Base-by-base conservation (phyloP, 139 green algal genomes). In the Chlamydomonas sphaeroides region DNA sequence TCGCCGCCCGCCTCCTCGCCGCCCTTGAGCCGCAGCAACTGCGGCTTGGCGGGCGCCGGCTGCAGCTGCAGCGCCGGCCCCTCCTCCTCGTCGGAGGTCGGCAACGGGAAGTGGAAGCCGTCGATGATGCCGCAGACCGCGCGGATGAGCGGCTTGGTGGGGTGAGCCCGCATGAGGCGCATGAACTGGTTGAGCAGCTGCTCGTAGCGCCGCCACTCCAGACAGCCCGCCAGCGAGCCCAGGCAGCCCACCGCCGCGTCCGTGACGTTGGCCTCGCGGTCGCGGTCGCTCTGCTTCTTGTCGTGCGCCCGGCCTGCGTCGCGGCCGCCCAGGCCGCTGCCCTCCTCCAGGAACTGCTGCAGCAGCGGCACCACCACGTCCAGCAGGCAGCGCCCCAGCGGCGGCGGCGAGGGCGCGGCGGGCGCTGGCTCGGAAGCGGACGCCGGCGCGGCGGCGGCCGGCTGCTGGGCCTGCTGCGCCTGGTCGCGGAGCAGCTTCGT, bases 51-150 rank as follows among this genome's bases (percentile, higher is more conserved):
- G 39, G 1, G 67, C 67, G 0, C 2, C 78, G 3, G 36, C 79
- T n/a, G 25, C 51, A 18, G 38, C 59, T 7, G 3, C 71, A 25
- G 26, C 57, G 15, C 23, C 62, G 14, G 56, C 70, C 1, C 39
- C 51, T 25, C 61, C 49, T 75, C 65, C 25, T 53, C 65, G 33
- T 84, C 90, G 10, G 71, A 18, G 28, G 45, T 39, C 41, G 85
- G 74, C 51, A 91, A 68, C 10, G 76, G 11, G 75, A 97, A 97
- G 88, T 97, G 94, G 88, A 97, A 97, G 11, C 88, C 85, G 65
- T 97, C 95, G 14, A 97, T 82, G 35, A 98, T 88, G 23, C 87
- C 77, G 72, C 93, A 98, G 36, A 95, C 91, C 7, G 91, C 88
- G 0, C 95, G 85, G 28, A 96, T 79, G 57, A 91, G 56, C 65